A percentile compares a stretch with the other conserved stretches of the same genome.
These are phyloP conservation scores for Aureobasidium zeae DNA, from an alignment of 2,329 filamentous ascomycete species.

Conservation along the genomic window DNA sequence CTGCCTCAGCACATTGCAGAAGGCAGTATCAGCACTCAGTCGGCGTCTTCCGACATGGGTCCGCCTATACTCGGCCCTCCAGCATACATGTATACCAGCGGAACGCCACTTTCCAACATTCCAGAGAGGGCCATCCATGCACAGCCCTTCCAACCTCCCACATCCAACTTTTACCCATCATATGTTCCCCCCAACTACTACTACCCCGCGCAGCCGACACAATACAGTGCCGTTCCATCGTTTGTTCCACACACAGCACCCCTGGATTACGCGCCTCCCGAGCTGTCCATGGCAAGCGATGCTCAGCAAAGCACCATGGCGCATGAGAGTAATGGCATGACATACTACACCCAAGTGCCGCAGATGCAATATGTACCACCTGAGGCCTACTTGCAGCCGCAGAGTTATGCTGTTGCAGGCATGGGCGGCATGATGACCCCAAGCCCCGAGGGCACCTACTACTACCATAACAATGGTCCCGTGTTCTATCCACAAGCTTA, in stretches of 20 bases:
- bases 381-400: constrained; percentile 30
- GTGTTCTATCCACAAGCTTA: constrained; percentile 49
- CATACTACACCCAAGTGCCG: constrained; percentile 59
- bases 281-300: constrained; percentile 15
- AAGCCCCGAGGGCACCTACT: constrained; percentile 42
- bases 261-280: constrained; percentile 23
- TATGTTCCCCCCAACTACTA: constrained; percentile 58
- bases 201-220: constrained; percentile 45
- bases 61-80: constrained; percentile 37
- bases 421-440: constrained; percentile 75
- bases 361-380: constrained; percentile 17
- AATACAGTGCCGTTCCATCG: constrained; percentile 17
- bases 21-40: constrained; percentile 25
- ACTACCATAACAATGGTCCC: constrained; percentile 39
- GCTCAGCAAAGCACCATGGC: constrained; percentile 53
- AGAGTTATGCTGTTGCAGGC: constrained; percentile 48
- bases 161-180: constrained; percentile 49
- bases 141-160: constrained; percentile 68
- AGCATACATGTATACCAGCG: constrained; percentile 52
- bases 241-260: constrained; percentile 29
- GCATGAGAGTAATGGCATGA: constrained; percentile 90
- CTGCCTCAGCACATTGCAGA: constrained; percentile 66
- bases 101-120: constrained; percentile 82
- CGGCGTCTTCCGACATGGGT: constrained; percentile 44
- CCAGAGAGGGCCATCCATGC: constrained; percentile 88